Conservation (phyloP, 1,284 basidiomycete species). For the Pyrrhoderma lamaoense region DNA sequence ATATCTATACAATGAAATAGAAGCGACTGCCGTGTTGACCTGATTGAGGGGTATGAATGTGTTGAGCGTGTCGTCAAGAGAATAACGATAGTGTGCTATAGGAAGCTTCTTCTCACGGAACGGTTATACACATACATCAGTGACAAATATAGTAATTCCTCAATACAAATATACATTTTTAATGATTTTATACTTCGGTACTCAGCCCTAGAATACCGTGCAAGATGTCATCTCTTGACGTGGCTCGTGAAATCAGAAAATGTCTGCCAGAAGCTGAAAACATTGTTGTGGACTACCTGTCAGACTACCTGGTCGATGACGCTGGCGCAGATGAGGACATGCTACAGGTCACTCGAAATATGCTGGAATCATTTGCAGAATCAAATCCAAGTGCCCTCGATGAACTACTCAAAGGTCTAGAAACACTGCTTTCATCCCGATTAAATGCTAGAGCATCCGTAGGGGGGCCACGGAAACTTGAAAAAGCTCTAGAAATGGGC, state of each 20-base stretch:
- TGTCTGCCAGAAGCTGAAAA: constrained; percentile 87
- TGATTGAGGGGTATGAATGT: neutral
- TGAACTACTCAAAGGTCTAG: constrained; percentile 62
- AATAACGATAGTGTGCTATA: neutral
- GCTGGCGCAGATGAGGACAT: constrained; percentile 89
- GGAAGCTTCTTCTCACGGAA: neutral
- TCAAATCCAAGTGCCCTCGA: constrained; percentile 47
- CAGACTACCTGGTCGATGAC: constrained; percentile 89
- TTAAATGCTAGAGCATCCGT: constrained; percentile 44
- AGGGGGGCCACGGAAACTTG: constrained; percentile 65
- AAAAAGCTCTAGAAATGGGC: constrained; percentile 94
- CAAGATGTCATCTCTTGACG: constrained; percentile 53
- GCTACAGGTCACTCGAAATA: constrained; percentile 67
- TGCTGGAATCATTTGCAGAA: constrained; percentile 67
- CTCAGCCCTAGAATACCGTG: too few relatives aligned
- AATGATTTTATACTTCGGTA: too few relatives aligned
- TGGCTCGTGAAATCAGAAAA: constrained; percentile 73
- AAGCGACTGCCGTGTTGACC: neutral
- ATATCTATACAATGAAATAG: too few relatives aligned
- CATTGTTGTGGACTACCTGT: constrained; percentile 87
- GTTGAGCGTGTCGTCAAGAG: neutral
- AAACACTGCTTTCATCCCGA: constrained; percentile 58
- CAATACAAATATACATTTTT: too few relatives aligned
- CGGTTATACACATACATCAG: too few relatives aligned
- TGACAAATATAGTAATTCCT: too few relatives aligned